These are phyloP conservation scores for Phylloporus sp. DNA, from an alignment of 1,284 basidiomycete species.

Conservation along the genomic window DNA sequence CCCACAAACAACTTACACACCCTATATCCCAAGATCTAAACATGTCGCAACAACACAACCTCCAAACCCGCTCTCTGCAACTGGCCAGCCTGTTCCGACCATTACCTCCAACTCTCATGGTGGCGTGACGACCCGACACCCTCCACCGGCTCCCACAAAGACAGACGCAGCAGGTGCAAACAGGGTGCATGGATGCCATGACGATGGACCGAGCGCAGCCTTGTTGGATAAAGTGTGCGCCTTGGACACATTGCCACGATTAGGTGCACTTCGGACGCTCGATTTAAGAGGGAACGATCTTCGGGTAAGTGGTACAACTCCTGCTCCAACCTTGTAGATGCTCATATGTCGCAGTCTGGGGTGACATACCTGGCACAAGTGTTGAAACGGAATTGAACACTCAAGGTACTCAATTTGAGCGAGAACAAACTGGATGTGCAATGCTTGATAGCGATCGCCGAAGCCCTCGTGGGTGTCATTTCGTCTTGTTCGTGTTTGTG, in stretches of 20 bases:
- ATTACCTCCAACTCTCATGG: slow-evolving; percentile 81
- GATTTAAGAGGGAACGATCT: slow-evolving; percentile 95
- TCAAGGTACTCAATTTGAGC: slow-evolving; percentile 92
- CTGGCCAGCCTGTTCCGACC: slow-evolving; percentile 67
- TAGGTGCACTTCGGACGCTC: slow-evolving; percentile 87
- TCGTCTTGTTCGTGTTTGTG: neutral
- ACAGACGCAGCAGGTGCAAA: slow-evolving; percentile 21
- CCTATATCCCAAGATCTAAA: slow-evolving; percentile 75
- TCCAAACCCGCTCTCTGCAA: slow-evolving; percentile 61
- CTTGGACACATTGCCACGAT: slow-evolving; percentile 82
- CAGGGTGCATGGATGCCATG: slow-evolving; percentile 32
- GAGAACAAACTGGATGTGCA: slow-evolving; percentile 92
- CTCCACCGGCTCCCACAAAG: slow-evolving; percentile 27
- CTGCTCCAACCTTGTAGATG: too few relatives aligned
- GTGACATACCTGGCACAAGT: slow-evolving; percentile 79
- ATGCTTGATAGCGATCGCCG: slow-evolving; percentile 85
- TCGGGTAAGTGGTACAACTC: slow-evolving; percentile 57
- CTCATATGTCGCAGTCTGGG: slow-evolving; percentile 58
- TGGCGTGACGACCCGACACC: slow-evolving; percentile 78
- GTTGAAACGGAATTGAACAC: slow-evolving; percentile 92
- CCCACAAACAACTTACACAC: slow-evolving; percentile 79
- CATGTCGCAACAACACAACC: slow-evolving; percentile 43
- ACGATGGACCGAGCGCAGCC: slow-evolving; percentile 74
- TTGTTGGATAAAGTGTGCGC: slow-evolving; percentile 83
- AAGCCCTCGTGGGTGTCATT: slow-evolving; percentile 75